Percentiles rank a stretch among this genome's conserved stretches.
phyloP scores from a whole-genome alignment of 2,329 filamentous ascomycete genomes.

The Epichloe bromicola region DNA sequence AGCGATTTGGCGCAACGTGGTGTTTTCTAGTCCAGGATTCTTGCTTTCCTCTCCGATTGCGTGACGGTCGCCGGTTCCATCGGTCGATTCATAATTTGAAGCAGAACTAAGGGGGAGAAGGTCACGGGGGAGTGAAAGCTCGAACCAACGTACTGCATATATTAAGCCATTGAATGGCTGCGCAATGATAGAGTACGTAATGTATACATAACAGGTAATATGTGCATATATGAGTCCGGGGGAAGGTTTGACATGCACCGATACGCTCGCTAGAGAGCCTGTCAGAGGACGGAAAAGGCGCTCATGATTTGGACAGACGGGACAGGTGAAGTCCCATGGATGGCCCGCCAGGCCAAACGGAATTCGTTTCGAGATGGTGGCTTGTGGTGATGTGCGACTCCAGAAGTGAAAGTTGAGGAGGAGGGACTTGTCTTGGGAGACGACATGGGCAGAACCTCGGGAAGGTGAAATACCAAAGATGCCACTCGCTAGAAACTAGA shows the following conservation, averaged over 20 bases:
- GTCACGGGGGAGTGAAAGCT: background rate
- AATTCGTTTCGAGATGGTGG: background rate
- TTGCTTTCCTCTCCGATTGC: background rate
- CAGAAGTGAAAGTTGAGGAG: background rate
- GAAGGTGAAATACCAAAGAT: constrained; percentile 21
- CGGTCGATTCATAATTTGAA: constrained; percentile 2
- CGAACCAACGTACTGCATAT: constrained; percentile 17
- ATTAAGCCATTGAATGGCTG: constrained; percentile 13
- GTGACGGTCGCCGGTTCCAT: background rate
- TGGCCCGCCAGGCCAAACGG: constrained; percentile 2
- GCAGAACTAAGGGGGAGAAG: constrained; percentile 14
- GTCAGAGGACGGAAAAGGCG: constrained; percentile 11
- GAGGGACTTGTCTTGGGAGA: constrained; percentile 2
- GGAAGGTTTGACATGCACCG: constrained; percentile 14
- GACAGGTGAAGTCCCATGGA: background rate
- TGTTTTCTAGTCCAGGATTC: constrained; percentile 11
- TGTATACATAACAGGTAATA: constrained; percentile 28
- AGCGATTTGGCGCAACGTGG: constrained; percentile 26
- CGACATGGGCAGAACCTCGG: constrained; percentile 8
- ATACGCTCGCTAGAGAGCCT: constrained; percentile 21
- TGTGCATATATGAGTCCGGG: constrained; percentile 18
- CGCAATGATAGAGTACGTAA: constrained; percentile 25
- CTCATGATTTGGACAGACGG: constrained; percentile 6
- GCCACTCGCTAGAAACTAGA: constrained; percentile 26
- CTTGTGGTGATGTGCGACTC: background rate